Base-by-base conservation (phyloP, 106 monocot genomes). In the Apostasia shenzhenica region DNA sequence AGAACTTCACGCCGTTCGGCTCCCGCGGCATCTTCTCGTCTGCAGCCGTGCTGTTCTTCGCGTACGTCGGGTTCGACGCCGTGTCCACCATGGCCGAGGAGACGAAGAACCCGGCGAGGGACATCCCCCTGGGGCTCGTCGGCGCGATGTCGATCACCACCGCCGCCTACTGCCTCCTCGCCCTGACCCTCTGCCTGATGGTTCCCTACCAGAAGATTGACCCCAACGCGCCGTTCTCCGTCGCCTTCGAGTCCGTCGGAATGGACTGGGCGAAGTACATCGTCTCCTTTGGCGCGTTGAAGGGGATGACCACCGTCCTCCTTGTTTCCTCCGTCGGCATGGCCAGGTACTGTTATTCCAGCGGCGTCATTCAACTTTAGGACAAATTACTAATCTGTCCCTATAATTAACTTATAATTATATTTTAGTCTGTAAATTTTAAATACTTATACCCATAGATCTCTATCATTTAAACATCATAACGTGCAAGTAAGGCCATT, bases 71-170 rank as follows among this genome's bases (percentile, higher is more conserved):
- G 11, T 92, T 92, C 73, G 91, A 92, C 65, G 92, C 83, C 0
- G 83, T 92, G 5, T 72, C 77, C 45, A 93, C 88, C 8, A 85
- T 94, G 93, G 93, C 93, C 9, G 93, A 94, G 77, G 93, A 94
- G 76, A 94, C 93, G 42, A 86, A 73, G 80, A 82, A 94, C 44
- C 93, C 93, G 14, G 70, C 77, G 2, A 69, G n/a, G 42, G 89
- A 71, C 46, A 59, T 71, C 9, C 71, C 71, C 39, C 44, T 71
- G 2, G 71, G 71, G 47, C 71, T 71, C 71, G 71, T 71, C 60
- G 71, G 71, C 13, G 45, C 71, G 6, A 71, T 71, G 71, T 13
- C 60, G 38, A 60, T 71, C 71, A 71, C 71, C 48, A 71, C 71
- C 3, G 39, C 26, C 40, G 46, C 48, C 59, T 71, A 71, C 60